Conservation (phyloP, 805 yeast genomes). For the Lipomyces japonicus region DNA sequence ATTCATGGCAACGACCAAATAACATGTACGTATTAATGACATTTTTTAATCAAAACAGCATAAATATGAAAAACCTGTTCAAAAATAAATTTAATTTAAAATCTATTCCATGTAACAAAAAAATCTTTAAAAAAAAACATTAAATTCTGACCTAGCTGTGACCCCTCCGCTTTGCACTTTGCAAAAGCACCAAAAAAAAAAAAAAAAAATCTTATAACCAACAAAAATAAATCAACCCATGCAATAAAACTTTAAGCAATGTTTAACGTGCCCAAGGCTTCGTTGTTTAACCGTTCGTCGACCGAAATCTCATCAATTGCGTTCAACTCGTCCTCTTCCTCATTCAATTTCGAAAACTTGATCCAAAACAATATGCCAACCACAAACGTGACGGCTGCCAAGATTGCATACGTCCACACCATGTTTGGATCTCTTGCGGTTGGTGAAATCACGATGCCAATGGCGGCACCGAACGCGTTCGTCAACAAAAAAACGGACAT, state of each 20-base stretch:
- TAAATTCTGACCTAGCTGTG: too few species aligned
- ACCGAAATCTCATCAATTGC: conserved; percentile 41
- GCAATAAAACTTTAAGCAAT: conserved; percentile 5
- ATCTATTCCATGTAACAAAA: too few species aligned
- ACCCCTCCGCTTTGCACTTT: too few species aligned
- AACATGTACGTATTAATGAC: too few species aligned
- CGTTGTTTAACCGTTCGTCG: conserved; percentile 11
- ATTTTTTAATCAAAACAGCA: too few species aligned
- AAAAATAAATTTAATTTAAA: too few species aligned
- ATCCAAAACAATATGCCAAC: conserved; percentile 64
- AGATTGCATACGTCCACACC: conserved; percentile 64
- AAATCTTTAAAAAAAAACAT: too few species aligned
- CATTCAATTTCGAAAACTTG: conserved; percentile 52
- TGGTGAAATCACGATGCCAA: conserved; percentile 69
- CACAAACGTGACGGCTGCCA: conserved; percentile 55
- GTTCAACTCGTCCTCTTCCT: conserved; percentile 56
- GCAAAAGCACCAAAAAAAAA: background rate
- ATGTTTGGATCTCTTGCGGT: conserved; percentile 66
- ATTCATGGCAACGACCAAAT: too few species aligned
- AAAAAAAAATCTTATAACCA: background rate
- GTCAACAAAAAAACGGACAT: conserved; percentile 62
- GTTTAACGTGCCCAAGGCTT: conserved; percentile 17
- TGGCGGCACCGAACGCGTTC: conserved; percentile 72
- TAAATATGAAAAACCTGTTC: too few species aligned
- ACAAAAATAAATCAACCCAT: background rate